These are phyloP conservation scores for Russula griseocarnosa DNA, from an alignment of 768 basidiomycete species.

Conservation along the genomic window DNA sequence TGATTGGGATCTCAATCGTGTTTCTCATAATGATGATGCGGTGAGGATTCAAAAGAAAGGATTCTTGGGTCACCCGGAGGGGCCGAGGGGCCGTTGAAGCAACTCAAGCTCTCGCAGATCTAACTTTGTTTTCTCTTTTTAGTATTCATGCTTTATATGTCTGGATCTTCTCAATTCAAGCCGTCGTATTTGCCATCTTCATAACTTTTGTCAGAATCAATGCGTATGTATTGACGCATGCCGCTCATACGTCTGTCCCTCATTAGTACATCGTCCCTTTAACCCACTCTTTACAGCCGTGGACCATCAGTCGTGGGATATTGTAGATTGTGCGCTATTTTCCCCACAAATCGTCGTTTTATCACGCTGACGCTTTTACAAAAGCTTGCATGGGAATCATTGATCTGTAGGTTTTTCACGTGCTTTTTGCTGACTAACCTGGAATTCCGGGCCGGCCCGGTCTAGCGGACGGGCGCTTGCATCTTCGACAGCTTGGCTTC, in stretches of 20 bases:
- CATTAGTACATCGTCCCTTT: too few species aligned
- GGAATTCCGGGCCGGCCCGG: not conserved
- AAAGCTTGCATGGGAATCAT: constrained; percentile 45
- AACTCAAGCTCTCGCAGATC: not conserved
- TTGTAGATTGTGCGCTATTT: constrained; percentile 15
- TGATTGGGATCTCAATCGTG: constrained; percentile 49
- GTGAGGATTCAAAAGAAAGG: constrained; percentile 29
- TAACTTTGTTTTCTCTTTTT: not conserved
- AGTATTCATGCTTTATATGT: constrained; percentile 36
- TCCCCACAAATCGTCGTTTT: not conserved
- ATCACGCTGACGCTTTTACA: not conserved
- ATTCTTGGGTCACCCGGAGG: not conserved
- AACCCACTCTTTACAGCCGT: constrained; percentile 3
- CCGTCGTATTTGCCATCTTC: constrained; percentile 38
- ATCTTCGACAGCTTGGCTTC: constrained; percentile 42
- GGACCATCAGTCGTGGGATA: not conserved
- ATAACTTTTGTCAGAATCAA: constrained; percentile 45
- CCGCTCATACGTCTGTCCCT: constrained; percentile 41
- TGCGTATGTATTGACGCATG: constrained; percentile 51
- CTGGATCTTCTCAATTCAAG: constrained; percentile 29
- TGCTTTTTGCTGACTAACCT: not conserved
- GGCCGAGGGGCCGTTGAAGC: too few species aligned
- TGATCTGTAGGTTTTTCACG: constrained; percentile 29
- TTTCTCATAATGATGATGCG: constrained; percentile 59
- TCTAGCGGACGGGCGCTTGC: constrained; percentile 31